Evolutionary conservation across 306 rosid species (phyloP).

Genomic region (Fragaria iinumae): DNA sequence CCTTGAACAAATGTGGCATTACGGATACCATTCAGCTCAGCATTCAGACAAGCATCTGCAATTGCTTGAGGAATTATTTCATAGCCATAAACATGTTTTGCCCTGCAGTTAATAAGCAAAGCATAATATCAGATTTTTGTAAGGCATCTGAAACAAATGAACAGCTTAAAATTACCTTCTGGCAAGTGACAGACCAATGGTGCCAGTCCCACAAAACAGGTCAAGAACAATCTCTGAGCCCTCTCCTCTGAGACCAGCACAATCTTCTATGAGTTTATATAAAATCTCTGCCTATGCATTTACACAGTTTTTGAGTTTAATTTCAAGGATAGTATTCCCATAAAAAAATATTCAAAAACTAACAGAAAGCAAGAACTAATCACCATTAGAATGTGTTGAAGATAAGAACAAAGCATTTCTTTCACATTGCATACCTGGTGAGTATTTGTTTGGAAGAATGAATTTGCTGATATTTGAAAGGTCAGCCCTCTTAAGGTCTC

Average conservation of each 20-base stretch:
- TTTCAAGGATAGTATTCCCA: constrained; percentile 10
- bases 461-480: constrained; percentile 95
- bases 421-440: constrained; percentile 57
- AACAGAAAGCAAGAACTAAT: neutral
- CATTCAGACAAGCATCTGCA: constrained; percentile 77
- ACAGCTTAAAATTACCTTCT: constrained; percentile 48
- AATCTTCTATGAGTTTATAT: constrained; percentile 78
- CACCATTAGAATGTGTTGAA: neutral
- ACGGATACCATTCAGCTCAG: constrained; percentile 62
- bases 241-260: constrained; percentile 78
- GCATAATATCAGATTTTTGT: constrained; percentile 4
- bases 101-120: constrained; percentile 43
- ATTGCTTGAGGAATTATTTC: constrained; percentile 94
- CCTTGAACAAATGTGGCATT: constrained; percentile 93
- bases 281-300: constrained; percentile 81
- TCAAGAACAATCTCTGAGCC: constrained; percentile 91
- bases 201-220: constrained; percentile 98
- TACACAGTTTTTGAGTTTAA: constrained; percentile 19
- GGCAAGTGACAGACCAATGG: constrained; percentile 92
- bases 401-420: constrained; percentile 4
- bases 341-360: constrained; percentile 21
- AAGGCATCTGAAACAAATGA: neutral
- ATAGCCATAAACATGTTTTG: constrained; percentile 81
- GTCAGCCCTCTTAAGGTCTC: constrained; percentile 83
- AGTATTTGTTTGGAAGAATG: constrained; percentile 96